These are phyloP conservation scores for button mushroom (Agaricus bisporus) DNA, from an alignment of 768 basidiomycete species.

Conservation along the genomic window DNA sequence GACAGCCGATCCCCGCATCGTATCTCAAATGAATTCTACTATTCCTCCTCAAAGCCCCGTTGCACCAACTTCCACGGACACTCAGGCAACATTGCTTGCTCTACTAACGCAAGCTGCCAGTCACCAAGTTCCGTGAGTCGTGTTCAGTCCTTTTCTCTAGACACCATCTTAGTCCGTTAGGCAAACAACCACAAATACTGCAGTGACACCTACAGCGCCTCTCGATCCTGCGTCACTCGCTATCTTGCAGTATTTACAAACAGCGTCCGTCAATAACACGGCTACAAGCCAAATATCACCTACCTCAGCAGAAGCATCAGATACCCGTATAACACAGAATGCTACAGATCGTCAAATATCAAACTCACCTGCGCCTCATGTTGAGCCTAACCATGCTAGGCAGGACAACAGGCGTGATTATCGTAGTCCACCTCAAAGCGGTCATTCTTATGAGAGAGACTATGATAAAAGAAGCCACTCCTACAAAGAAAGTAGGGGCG, in stretches of 20 bases:
- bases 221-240: constrained; percentile 58
- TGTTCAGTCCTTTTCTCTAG: not conserved
- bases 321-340: constrained; percentile 7
- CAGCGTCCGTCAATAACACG: constrained; percentile 6
- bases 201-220: constrained; percentile 22
- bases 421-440: constrained; percentile 38
- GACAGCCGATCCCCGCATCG: constrained; percentile 32
- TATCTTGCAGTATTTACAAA: constrained; percentile 62
- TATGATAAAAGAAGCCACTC: constrained; percentile 42
- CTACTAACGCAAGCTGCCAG: constrained; percentile 64
- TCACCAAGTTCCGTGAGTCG: constrained; percentile 20
- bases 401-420: constrained; percentile 29
- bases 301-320: constrained; percentile 3
- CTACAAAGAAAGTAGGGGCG: constrained; percentile 51
- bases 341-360: constrained; percentile 8
- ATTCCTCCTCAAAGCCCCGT: constrained; percentile 21
- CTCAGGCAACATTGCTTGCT: constrained; percentile 64
- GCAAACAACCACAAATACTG: constrained; percentile 59
- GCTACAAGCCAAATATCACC: constrained; percentile 1
- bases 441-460: constrained; percentile 41
- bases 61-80: constrained; percentile 27
- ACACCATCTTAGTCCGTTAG: constrained; percentile 22
- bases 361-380: constrained; percentile 14
- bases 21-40: constrained; percentile 23
- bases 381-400: not conserved